Evolutionary conservation across 1,284 basidiomycete genomes (phyloP), one percentile per base, ranked within the genome.

Genomic region (Trichosporon ovoides): DNA sequence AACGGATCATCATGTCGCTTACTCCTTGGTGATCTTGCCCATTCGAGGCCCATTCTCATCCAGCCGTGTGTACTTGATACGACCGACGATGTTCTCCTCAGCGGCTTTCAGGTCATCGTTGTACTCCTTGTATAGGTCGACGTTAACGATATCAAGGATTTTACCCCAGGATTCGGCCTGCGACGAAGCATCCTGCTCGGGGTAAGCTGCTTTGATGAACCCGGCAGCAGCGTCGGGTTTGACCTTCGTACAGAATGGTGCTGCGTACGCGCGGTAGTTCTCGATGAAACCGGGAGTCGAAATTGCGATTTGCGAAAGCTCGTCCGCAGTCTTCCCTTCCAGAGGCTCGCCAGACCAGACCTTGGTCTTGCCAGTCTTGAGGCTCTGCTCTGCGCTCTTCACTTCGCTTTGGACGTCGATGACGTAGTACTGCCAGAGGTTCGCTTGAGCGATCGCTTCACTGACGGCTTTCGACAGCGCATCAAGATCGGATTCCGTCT

Each of bases 371-470:
- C 88, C 87, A 86, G n/a, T 28, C 73, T 58, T 80, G 62, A 80
- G 33, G 0, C 68, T 69, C 0, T 63, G 59, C 11, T 66, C 65
- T 50, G 80, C 77, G 11, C 62, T 66, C 13, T 66, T 65, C 50
- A 72, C 76, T 9, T 76, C 71, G 0, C 68, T 75, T 40, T 80
- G 78, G 7, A 85, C 81, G 69, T 96, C 86, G 48, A 97, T 80
- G 20, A 91, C 87, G 71, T 97, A 97, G 79, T 87, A 97, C 68
- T 96, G 87, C 90, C 91, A 97, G 22, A 96, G 76, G 38, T 88
- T 82, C 37, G 87, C 83, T 4, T 77, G 77, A 56, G 87, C 83
- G 63, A 92, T 69, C 34, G 84, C 80, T 13, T 81, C 75, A 40
- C 82, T 75, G 68, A 97, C 84, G 13, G 85, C 86, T 19, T 73